These are phyloP conservation scores for Chlamydomonas sp. DNA, from an alignment of 139 green algal species.

Conservation along the genomic window DNA sequence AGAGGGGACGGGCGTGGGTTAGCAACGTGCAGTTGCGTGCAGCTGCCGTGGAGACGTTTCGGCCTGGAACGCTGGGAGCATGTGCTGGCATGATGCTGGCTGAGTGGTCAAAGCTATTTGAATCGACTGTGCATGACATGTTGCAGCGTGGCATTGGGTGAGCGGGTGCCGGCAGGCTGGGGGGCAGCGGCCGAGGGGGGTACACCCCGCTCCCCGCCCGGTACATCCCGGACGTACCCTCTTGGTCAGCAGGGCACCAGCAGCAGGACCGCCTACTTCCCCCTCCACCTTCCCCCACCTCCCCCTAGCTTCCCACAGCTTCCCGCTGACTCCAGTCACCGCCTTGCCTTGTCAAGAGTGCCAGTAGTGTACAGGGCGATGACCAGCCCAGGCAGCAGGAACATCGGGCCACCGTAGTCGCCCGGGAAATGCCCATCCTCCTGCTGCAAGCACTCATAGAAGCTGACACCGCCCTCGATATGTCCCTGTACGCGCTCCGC, in stretches of 20 bases:
- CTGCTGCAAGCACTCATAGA: constrained; percentile 87
- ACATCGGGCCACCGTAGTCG: constrained; percentile 99
- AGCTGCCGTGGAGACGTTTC: too few relatives aligned
- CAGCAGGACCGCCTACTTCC: not conserved
- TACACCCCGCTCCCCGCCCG: too few relatives aligned
- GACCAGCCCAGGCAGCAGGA: constrained; percentile 97
- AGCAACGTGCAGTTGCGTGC: too few relatives aligned
- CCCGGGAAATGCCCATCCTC: constrained; percentile 97
- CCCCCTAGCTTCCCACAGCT: not conserved
- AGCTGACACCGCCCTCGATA: constrained; percentile 75
- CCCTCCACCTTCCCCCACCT: not conserved
- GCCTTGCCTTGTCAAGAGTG: constrained; percentile 74
- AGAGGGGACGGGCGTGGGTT: too few relatives aligned
- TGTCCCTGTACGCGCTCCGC: constrained; percentile 55
- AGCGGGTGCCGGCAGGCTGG: too few relatives aligned
- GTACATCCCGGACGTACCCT: not conserved
- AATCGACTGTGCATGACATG: too few relatives aligned
- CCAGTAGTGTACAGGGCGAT: constrained; percentile 89
- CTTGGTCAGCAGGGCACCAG: constrained; percentile 15
- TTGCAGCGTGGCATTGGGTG: too few relatives aligned
- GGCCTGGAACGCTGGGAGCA: too few relatives aligned
- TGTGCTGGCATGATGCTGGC: too few relatives aligned
- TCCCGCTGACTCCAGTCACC: not conserved
- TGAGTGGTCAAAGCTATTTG: too few relatives aligned
- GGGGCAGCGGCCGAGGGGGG: too few relatives aligned